A percentile compares a stretch with the other conserved stretches of the same genome.
phyloP scores from a whole-genome alignment of 2,329 filamentous ascomycete species.

The Sarocladium brachiariae region DNA sequence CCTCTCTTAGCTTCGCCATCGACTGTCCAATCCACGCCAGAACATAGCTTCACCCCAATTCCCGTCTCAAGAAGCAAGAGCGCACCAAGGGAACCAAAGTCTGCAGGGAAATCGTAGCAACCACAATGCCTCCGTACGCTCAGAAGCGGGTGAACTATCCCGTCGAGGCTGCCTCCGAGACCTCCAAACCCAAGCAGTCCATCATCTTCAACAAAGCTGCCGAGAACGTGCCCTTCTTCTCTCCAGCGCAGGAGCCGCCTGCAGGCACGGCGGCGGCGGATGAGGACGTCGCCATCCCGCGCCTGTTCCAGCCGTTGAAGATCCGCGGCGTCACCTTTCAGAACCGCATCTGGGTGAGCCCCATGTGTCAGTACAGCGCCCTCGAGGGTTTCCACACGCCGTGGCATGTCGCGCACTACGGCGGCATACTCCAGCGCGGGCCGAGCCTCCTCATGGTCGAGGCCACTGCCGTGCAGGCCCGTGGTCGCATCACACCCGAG shows the following conservation, averaged over 20 bases:
- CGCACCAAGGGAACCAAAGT: no score
- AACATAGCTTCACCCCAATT: no score
- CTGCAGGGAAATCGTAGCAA: neutral
- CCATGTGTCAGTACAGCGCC: constrained; percentile 37
- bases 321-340: constrained; percentile 33
- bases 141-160: neutral
- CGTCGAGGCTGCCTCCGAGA: neutral
- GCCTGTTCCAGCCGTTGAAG: constrained; percentile 35
- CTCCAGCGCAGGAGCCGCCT: constrained; percentile 34
- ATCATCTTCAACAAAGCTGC: constrained; percentile 4
- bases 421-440: constrained; percentile 62
- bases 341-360: constrained; percentile 35
- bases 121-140: neutral
- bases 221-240: constrained; percentile 33
- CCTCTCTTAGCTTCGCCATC: no score
- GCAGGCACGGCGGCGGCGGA: constrained; percentile 35
- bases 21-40: no score
- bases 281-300: constrained; percentile 37
- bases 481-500: constrained; percentile 47
- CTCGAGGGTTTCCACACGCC: constrained; percentile 53
- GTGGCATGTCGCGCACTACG: constrained; percentile 66
- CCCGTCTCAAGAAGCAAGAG: no score
- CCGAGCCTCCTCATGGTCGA: constrained; percentile 11
- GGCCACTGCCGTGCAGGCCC: constrained; percentile 7
- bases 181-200: neutral